phyloP scores from a whole-genome alignment of 1,284 basidiomycete genomes.

The Exobasidium rhododendri region DNA sequence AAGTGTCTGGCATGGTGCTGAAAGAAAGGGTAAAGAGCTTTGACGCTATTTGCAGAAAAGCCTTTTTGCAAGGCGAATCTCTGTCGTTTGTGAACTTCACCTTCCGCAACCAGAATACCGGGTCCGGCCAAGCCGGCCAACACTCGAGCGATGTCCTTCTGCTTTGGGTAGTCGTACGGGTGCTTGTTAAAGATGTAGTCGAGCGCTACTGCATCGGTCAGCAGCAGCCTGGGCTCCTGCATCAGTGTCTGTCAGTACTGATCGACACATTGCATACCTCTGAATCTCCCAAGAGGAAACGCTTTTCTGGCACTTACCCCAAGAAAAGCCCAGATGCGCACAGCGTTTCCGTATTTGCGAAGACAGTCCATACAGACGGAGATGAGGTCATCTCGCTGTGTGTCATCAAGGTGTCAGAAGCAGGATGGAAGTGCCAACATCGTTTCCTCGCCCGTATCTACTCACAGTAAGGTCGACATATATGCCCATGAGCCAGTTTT shows the following conservation, averaged over 20 bases:
- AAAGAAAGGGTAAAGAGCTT: neutral
- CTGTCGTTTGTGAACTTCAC: constrained; percentile 23
- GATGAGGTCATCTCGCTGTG: neutral
- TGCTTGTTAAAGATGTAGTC: neutral
- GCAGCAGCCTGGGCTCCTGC: neutral
- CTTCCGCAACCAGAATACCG: constrained; percentile 13
- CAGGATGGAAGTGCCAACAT: too few relatives aligned
- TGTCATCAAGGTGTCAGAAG: too few relatives aligned
- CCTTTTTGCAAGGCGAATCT: constrained; percentile 8
- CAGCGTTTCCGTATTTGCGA: neutral
- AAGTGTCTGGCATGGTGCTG: neutral
- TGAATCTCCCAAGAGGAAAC: neutral
- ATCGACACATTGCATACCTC: neutral
- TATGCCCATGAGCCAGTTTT: constrained; percentile 1
- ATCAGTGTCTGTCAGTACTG: neutral
- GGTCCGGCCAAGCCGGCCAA: constrained; percentile 8
- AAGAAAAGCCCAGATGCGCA: constrained; percentile 6
- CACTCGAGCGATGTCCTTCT: neutral
- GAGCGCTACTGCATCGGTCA: neutral
- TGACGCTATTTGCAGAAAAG: neutral
- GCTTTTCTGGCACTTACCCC: neutral
- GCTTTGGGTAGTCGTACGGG: neutral
- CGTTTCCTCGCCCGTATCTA: too few relatives aligned
- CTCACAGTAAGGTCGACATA: neutral
- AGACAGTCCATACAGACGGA: neutral